These are phyloP conservation scores for Podosphaera leucotricha DNA, from an alignment of 2,329 filamentous ascomycete genomes.

Conservation along the genomic window DNA sequence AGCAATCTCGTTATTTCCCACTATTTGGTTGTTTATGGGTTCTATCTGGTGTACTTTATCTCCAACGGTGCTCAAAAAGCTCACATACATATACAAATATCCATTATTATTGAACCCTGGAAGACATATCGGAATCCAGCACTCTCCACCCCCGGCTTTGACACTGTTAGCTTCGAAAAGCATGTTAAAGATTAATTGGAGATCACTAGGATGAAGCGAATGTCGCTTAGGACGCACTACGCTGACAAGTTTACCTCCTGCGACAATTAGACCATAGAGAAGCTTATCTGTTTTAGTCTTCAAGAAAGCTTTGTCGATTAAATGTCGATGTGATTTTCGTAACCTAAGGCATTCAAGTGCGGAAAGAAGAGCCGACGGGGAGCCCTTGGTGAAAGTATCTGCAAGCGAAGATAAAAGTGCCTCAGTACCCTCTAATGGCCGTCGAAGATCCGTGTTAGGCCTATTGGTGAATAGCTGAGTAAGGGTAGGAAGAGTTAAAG, in stretches of 20 bases:
- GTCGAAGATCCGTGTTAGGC: slow-evolving; percentile 79
- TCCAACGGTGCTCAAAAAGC: slow-evolving; percentile 49
- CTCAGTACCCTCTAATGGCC: slow-evolving; percentile 79
- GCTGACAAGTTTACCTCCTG: slow-evolving; percentile 77
- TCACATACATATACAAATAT: slow-evolving; percentile 98
- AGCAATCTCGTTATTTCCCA: slow-evolving; percentile 56
- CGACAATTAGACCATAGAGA: slow-evolving; percentile 82
- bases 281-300: slow-evolving; percentile 55
- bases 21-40: slow-evolving; percentile 18
- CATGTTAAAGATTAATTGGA: slow-evolving; percentile 98
- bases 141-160: slow-evolving; percentile 80
- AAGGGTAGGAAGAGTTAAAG: slow-evolving; percentile 68
- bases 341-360: slow-evolving; percentile 85
- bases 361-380: slow-evolving; percentile 66
- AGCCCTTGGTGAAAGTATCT: slow-evolving; percentile 84
- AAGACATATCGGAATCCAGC: slow-evolving; percentile 89
- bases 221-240: slow-evolving; percentile 87
- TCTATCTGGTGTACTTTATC: slow-evolving; percentile 17
- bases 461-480: slow-evolving; percentile 71
- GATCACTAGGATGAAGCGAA: slow-evolving; percentile 80
- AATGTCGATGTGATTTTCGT: slow-evolving; percentile 62
- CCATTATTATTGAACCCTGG: slow-evolving; percentile 94
- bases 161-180: slow-evolving; percentile 86
- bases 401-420: slow-evolving; percentile 73
- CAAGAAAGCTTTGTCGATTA: slow-evolving; percentile 71